Evolutionary conservation across 345 rosid genomes (phyloP).

Genomic region (Passiflora organensis): DNA sequence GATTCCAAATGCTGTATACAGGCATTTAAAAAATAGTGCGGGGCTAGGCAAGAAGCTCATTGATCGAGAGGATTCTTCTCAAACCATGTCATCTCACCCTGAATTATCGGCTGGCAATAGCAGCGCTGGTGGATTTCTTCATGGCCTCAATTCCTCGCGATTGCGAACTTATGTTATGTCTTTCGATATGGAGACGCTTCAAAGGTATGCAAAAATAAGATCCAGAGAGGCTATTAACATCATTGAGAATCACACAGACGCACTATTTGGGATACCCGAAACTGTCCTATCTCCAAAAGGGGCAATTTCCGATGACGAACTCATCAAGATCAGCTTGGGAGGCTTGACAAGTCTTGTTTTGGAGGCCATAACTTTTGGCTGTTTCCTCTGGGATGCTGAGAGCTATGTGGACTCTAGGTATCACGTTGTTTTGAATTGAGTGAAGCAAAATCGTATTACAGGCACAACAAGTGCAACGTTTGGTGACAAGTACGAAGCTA

Average conservation of each 20-base stretch:
- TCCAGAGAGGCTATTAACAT: slow-evolving; percentile 87
- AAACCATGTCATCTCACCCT: slow-evolving; percentile 49
- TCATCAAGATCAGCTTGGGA: slow-evolving; percentile 73
- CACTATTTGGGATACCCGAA: slow-evolving; percentile 87
- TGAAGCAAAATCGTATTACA: too few species aligned
- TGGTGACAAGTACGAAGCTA: too few species aligned
- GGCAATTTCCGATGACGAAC: slow-evolving; percentile 59
- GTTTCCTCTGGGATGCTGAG: slow-evolving; percentile 97
- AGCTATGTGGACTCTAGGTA: slow-evolving; percentile 92
- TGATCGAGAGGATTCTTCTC: slow-evolving; percentile 23
- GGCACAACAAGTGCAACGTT: too few species aligned
- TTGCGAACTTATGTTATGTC: slow-evolving; percentile 84
- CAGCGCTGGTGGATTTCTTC: slow-evolving; percentile 51
- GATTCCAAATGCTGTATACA: slow-evolving; percentile 48
- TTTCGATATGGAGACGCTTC: slow-evolving; percentile 87
- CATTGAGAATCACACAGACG: slow-evolving; percentile 96
- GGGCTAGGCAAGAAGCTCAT: slow-evolving; percentile 30
- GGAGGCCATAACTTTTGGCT: slow-evolving; percentile 96
- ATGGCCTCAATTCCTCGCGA: slow-evolving; percentile 57
- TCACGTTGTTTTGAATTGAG: slow-evolving; percentile 68
- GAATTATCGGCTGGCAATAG: slow-evolving; percentile 57
- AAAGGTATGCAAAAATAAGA: slow-evolving; percentile 84
- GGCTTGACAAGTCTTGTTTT: slow-evolving; percentile 85
- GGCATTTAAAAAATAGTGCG: too few species aligned
- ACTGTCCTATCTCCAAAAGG: slow-evolving; percentile 64